A percentile compares a stretch with the other conserved stretches of the same genome.
Conservation (phyloP, 2,329 filamentous ascomycete species). For the Diplodia sapinea region DNA sequence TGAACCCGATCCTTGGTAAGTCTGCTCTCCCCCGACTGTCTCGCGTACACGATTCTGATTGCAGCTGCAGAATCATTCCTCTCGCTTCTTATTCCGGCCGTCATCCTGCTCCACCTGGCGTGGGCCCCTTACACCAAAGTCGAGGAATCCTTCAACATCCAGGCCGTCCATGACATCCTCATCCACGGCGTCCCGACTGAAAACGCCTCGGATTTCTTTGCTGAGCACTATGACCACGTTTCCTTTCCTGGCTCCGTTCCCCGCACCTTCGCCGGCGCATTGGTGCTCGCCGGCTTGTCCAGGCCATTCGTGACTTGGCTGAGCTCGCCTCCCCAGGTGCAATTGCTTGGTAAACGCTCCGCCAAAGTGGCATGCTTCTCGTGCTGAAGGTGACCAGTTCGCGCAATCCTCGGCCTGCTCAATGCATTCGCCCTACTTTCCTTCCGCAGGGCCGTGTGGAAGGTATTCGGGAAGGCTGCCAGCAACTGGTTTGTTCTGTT, state of each 20-base stretch:
- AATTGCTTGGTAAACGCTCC: slow-evolving; percentile 58
- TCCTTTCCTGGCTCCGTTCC: slow-evolving; percentile 90
- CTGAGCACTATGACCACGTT: slow-evolving; percentile 81
- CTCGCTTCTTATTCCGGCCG: slow-evolving; percentile 37
- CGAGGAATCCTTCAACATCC: slow-evolving; percentile 97
- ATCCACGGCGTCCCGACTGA: slow-evolving; percentile 74
- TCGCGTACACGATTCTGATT: background rate
- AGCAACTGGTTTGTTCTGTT: slow-evolving; percentile 81
- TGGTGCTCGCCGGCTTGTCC: slow-evolving; percentile 74
- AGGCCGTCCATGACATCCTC: slow-evolving; percentile 89
- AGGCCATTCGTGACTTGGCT: slow-evolving; percentile 68
- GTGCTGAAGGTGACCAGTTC: slow-evolving; percentile 56
- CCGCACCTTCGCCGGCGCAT: slow-evolving; percentile 83
- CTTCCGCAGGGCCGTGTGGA: slow-evolving; percentile 68
- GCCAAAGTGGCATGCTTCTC: too few relatives aligned
- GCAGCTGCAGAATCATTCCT: slow-evolving; percentile 21
- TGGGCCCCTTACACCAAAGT: slow-evolving; percentile 92
- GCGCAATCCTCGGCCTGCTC: slow-evolving; percentile 76
- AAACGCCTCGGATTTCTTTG: slow-evolving; percentile 61
- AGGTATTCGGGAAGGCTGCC: slow-evolving; percentile 70
- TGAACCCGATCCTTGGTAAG: slow-evolving; percentile 28
- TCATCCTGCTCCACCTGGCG: slow-evolving; percentile 72
- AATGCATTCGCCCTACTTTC: slow-evolving; percentile 73
- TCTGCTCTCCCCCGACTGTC: background rate
- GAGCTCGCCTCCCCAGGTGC: slow-evolving; percentile 61